Conservation (phyloP, 257 asterid species). For the Solanum okadae region DNA sequence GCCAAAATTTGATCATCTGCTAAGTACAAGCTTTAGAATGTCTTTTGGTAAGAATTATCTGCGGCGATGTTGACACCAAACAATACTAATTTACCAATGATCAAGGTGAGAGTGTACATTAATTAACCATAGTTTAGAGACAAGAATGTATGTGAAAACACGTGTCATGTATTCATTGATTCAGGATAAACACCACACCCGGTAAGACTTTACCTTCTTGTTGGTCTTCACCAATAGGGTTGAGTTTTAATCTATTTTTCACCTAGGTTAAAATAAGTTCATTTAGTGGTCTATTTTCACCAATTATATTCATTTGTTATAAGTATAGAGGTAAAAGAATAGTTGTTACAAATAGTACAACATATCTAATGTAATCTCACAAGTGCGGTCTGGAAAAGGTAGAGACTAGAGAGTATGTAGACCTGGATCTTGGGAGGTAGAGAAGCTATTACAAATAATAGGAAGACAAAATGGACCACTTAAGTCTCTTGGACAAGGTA, state of each 20-base stretch:
- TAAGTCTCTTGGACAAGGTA: not conserved
- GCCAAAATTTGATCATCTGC: not conserved
- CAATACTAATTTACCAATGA: not conserved
- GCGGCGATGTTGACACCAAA: not conserved
- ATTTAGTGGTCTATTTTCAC: not conserved
- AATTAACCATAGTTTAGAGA: not conserved
- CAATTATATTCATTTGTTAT: not conserved
- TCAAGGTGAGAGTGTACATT: not conserved
- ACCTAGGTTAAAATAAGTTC: not conserved
- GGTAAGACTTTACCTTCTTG: not conserved
- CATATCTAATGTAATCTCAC: not conserved
- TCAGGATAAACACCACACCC: not conserved
- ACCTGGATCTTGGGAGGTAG: not conserved
- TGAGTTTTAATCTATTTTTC: not conserved
- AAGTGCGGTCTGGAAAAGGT: rapidly evolving
- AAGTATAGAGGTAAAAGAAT: not conserved
- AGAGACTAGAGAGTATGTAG: no score
- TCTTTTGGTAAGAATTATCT: not conserved
- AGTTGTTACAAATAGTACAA: not conserved
- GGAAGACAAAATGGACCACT: not conserved
- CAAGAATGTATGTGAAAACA: not conserved
- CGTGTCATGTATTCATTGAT: not conserved
- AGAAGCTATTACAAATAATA: not conserved
- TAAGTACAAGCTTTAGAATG: not conserved
- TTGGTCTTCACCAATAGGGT: not conserved